phyloP scores from a whole-genome alignment of 177 flowering plant species.

The Telopea speciosissima region DNA sequence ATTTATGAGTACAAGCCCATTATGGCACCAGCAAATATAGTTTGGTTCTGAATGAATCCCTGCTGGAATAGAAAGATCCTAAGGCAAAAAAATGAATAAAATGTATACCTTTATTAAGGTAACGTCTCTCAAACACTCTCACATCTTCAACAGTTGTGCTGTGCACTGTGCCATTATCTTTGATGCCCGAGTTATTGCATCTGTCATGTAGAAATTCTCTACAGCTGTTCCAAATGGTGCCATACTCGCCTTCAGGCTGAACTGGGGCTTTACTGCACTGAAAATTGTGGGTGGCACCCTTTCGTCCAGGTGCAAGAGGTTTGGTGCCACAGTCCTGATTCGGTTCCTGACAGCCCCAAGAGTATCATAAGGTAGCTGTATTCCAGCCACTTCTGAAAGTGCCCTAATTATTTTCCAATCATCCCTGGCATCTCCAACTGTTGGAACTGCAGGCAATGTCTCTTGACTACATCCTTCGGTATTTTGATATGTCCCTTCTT shows the following conservation, averaged over 20 bases:
- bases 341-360: conserved; percentile 51
- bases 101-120: conserved; percentile 13
- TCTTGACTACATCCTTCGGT: conserved; percentile 86
- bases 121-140: conserved; percentile 16
- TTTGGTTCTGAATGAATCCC: conserved; percentile 4
- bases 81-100: conserved; percentile 2
- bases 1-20: conserved; percentile 21
- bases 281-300: conserved; percentile 58
- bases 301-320: conserved; percentile 64
- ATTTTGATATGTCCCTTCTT: conserved; percentile 85
- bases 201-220: conserved; percentile 95
- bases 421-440: conserved; percentile 97
- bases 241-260: conserved; percentile 25
- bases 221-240: conserved; percentile 44
- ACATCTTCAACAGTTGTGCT: conserved; percentile 57
- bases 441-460: conserved; percentile 89
- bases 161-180: conserved; percentile 99
- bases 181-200: conserved; percentile 89
- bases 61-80: neutral
- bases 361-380: conserved; percentile 57
- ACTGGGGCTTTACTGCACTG: conserved; percentile 47
- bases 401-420: conserved; percentile 97
- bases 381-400: conserved; percentile 81
- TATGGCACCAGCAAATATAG: conserved; percentile 14
- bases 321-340: conserved; percentile 76